These are phyloP conservation scores for Plasmodium coatneyi DNA, from an alignment of 169 alveolate genomes.

Conservation along the genomic window DNA sequence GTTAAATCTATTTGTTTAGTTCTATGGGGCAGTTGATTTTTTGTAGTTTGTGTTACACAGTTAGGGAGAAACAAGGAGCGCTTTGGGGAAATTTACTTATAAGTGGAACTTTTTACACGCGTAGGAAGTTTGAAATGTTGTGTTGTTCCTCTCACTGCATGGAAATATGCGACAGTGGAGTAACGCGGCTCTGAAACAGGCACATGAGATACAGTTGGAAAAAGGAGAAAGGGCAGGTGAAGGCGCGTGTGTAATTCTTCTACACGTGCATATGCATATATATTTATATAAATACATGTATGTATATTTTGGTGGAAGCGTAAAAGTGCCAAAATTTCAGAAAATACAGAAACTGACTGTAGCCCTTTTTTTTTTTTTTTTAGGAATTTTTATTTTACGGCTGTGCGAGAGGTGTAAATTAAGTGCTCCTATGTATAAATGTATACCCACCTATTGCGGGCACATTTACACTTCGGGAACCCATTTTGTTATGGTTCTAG, in stretches of 20 bases:
- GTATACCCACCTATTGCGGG: neutral
- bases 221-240: neutral
- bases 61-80: neutral
- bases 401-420: neutral
- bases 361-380: neutral
- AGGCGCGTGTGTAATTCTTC: neutral
- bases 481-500: neutral
- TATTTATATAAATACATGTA: neutral
- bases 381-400: neutral
- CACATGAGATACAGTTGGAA: neutral
- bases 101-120: neutral
- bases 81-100: neutral
- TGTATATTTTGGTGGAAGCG: neutral
- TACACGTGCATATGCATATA: neutral
- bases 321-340: neutral
- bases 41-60: neutral
- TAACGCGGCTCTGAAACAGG: neutral
- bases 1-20: neutral
- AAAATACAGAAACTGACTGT: neutral
- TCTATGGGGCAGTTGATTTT: neutral
- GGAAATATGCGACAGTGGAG: neutral
- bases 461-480: neutral
- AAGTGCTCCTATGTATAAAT: neutral
- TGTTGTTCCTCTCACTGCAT: neutral
- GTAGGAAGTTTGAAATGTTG: neutral